phyloP scores from a whole-genome alignment of 2,329 filamentous ascomycete species.

The Fusarium domesticum region DNA sequence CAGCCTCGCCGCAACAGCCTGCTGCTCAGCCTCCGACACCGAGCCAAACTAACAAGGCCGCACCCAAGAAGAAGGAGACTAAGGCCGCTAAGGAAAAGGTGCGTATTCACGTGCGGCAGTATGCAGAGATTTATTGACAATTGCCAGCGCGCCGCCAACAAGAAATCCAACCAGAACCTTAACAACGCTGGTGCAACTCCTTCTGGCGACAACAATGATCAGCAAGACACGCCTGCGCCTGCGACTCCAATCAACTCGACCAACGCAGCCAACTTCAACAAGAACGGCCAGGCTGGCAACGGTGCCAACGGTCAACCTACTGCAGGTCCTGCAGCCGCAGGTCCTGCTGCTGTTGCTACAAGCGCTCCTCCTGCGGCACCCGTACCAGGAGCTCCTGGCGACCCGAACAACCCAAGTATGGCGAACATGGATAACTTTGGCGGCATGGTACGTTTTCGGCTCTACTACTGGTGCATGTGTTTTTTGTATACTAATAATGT shows the following conservation, averaged over 20 bases:
- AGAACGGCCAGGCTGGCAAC: conserved; percentile 30
- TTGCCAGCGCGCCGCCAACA: conserved; percentile 48
- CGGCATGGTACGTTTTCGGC: conserved; percentile 41
- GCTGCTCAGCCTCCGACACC: conserved; percentile 73
- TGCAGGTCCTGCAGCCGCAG: conserved; percentile 26
- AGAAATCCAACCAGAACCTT: conserved; percentile 58
- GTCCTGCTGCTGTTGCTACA: conserved; percentile 32
- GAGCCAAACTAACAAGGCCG: conserved; percentile 67
- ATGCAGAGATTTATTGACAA: conserved; percentile 10
- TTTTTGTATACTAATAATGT: conserved; percentile 8
- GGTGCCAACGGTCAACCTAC: conserved; percentile 31
- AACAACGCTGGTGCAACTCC: conserved; percentile 52
- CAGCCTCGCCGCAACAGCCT: conserved; percentile 61
- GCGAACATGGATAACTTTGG: conserved; percentile 43
- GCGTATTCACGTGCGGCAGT: conserved; percentile 32
- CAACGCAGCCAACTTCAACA: conserved; percentile 41
- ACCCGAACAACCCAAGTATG: conserved; percentile 28
- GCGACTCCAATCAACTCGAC: conserved; percentile 57
- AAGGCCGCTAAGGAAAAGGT: conserved; percentile 68
- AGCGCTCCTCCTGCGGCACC: conserved; percentile 31
- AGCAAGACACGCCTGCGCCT: conserved; percentile 58
- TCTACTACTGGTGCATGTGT: conserved; percentile 7
- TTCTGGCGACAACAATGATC: conserved; percentile 52
- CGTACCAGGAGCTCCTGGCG: neutral
- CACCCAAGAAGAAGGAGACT: conserved; percentile 73